These are phyloP conservation scores for Nannizziopsis barbatae DNA, from an alignment of 2,329 filamentous ascomycete species.

Conservation along the genomic window DNA sequence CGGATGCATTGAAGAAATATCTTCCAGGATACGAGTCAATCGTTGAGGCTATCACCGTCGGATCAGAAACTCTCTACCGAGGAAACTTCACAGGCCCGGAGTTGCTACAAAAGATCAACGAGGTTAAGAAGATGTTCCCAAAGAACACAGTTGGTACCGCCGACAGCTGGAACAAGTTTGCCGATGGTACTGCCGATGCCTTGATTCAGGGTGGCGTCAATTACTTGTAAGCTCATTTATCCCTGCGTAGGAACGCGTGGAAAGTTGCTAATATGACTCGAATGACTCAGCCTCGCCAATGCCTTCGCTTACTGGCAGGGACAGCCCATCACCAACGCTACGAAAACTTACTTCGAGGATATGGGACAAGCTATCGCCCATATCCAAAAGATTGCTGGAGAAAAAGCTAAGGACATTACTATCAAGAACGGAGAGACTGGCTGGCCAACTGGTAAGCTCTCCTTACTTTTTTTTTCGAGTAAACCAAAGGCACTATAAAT, in stretches of 20 bases:
- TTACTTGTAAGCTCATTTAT: conserved; percentile 39
- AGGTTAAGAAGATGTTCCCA: conserved; percentile 47
- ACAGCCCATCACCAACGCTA: conserved; percentile 46
- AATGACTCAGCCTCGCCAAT: conserved; percentile 44
- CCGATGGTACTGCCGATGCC: conserved; percentile 55
- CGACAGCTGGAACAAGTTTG: conserved; percentile 62
- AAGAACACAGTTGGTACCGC: conserved; percentile 53
- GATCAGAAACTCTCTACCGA: conserved; percentile 60
- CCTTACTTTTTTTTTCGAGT: background rate
- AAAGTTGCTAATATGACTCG: background rate
- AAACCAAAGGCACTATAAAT: background rate
- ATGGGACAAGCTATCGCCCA: conserved; percentile 52
- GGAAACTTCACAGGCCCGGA: conserved; percentile 52
- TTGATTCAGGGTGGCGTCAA: conserved; percentile 50
- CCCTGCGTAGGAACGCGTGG: background rate
- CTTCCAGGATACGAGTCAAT: conserved; percentile 42
- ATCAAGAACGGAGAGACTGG: conserved; percentile 60
- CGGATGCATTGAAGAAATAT: conserved; percentile 43
- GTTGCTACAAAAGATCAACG: conserved; percentile 51
- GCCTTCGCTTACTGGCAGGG: conserved; percentile 66
- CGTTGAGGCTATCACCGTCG: conserved; percentile 59
- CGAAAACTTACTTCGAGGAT: conserved; percentile 55
- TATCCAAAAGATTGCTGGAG: conserved; percentile 49
- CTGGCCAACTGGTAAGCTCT: conserved; percentile 46
- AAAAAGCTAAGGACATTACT: conserved; percentile 44